These are phyloP conservation scores for Colletotrichum sp. DNA, from an alignment of 2,329 filamentous ascomycete genomes.

Conservation along the genomic window DNA sequence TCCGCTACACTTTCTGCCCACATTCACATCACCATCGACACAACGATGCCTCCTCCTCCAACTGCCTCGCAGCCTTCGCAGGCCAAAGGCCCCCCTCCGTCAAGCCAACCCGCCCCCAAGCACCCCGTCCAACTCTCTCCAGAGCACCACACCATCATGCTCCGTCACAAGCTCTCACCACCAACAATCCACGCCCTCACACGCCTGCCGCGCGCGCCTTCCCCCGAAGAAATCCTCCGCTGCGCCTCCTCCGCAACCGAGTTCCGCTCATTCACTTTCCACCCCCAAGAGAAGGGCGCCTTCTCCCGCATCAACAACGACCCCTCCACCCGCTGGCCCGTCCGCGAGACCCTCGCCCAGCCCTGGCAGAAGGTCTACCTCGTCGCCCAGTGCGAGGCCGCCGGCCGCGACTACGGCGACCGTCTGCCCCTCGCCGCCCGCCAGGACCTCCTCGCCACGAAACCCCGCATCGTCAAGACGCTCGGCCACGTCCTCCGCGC, in stretches of 20 bases:
- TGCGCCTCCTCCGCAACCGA: conserved; percentile 43
- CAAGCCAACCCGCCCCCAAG: not conserved
- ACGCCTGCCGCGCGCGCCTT: conserved; percentile 11
- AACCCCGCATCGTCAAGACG: conserved; percentile 33
- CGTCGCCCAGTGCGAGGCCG: conserved; percentile 70
- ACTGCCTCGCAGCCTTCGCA: not conserved
- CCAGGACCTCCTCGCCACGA: conserved; percentile 36
- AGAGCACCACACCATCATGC: conserved; percentile 17
- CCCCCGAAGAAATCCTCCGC: conserved; percentile 36
- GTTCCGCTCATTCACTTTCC: conserved; percentile 41
- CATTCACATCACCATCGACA: not conserved
- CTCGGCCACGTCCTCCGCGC: conserved; percentile 42
- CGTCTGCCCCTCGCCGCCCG: conserved; percentile 42
- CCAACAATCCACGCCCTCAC: conserved; percentile 15
- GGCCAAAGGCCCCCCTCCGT: not conserved
- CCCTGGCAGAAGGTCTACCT: conserved; percentile 78
- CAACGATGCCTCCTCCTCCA: not conserved
- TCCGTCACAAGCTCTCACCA: conserved; percentile 15
- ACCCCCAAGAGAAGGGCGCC: conserved; percentile 37
- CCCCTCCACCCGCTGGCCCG: conserved; percentile 41
- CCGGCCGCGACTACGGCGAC: conserved; percentile 60
- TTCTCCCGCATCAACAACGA: conserved; percentile 44
- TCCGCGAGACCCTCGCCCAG: conserved; percentile 51
- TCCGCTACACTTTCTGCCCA: not conserved
- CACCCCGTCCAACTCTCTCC: not conserved